Base-by-base conservation (phyloP, 2,329 filamentous ascomycete species). In the Drechslerella coelobrocha region DNA sequence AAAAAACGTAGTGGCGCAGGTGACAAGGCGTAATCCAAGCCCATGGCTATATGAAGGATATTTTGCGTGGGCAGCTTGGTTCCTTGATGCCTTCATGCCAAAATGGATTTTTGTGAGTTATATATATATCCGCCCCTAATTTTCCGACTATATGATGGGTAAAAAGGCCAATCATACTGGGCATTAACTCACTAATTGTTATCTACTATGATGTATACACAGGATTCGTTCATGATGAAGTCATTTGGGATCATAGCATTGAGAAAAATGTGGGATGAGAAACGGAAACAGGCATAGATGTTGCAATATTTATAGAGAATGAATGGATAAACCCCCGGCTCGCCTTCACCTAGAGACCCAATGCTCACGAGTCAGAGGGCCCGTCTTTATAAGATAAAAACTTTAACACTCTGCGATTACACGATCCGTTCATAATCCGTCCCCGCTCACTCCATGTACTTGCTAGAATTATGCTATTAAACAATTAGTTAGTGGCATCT, bases 41-140 rank as follows among this genome's bases (percentile, higher is more conserved):
- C 31, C 69, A 14, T 75, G 74, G 74, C 61, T 68, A 26, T 75
- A 73, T 69, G 51, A 74, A 23, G 74, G 74, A 2, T 61, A 74
- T 41, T 73, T 72, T 61, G 61, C 74, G 1, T 63, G 45, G 41
- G 27, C 37, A 10, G 68, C 53, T 9, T 75, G 74, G 74, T 17
- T 71, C 19, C 50, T 74, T n/a, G 39, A 73, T 53, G 73, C 73
- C 9, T 75, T 75, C 59, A 61, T 75, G 5, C 74, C 73, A 43
- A 75, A 71, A 39, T 55, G 73, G 43, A 73, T 74, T 23, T 75
- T 74, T 61, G 74, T 75, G 53, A 50, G 73, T 71, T 26, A 9
- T 34, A 14, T 23, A 9, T 39, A 19, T 23, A 34, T 23, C 27
- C 52, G 26, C 21, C 50, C 14, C 50, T 34, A 29, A 10, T 12